phyloP scores from a whole-genome alignment of 352 stramenopile species.

The Paralagenidium karlingii region DNA sequence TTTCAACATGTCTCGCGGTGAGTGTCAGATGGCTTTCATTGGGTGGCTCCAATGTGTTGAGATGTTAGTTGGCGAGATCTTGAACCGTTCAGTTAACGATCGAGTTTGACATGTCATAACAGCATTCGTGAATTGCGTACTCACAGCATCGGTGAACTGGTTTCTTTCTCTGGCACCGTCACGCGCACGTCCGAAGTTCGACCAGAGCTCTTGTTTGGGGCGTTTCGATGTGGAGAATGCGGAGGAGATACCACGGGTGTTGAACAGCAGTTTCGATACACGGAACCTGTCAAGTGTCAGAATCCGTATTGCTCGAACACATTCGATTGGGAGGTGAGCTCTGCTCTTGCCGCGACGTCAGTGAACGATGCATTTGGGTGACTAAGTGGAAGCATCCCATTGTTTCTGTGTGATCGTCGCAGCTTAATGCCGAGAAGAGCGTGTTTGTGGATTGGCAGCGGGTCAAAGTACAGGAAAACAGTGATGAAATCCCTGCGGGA shows the following conservation, averaged over 20 bases:
- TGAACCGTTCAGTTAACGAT: no score
- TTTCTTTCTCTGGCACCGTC: conserved; percentile 92
- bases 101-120: background rate
- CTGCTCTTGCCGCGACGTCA: no score
- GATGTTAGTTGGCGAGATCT: conserved; percentile 6
- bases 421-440: conserved; percentile 84
- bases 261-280: conserved; percentile 98
- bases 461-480: conserved; percentile 98
- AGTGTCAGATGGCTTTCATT: conserved; percentile 5
- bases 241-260: conserved; percentile 84
- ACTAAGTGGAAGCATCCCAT: background rate
- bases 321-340: conserved; percentile 56
- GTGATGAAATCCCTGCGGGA: conserved; percentile 96
- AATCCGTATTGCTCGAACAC: conserved; percentile 94
- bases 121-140: conserved; percentile 90
- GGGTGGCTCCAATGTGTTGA: conserved; percentile 1
- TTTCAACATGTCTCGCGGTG: conserved; percentile 79
- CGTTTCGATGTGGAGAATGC: conserved; percentile 94
- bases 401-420: conserved; percentile 10
- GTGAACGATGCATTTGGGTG: background rate
- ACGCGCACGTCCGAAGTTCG: conserved; percentile 96
- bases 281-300: conserved; percentile 91
- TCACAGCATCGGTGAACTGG: conserved; percentile 88
- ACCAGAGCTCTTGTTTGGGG: conserved; percentile 92
- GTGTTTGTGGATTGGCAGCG: conserved; percentile 99